These are phyloP conservation scores for Magnusiomyces clavatus DNA, from an alignment of 1,139 yeast genomes.

Conservation along the genomic window DNA sequence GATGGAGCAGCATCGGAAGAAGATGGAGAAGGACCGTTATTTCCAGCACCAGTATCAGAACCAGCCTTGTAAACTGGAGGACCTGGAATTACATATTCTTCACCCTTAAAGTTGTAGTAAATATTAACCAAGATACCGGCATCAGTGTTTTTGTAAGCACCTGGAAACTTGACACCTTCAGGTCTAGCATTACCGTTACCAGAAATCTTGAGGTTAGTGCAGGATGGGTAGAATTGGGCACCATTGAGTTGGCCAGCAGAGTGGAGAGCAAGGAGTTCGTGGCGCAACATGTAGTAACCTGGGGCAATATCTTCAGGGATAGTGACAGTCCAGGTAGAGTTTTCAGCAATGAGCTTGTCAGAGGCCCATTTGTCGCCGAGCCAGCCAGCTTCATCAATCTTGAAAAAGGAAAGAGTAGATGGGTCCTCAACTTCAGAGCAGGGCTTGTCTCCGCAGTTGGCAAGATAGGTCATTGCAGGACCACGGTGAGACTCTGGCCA, in stretches of 20 bases:
- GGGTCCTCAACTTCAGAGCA: slow-evolving; percentile 9
- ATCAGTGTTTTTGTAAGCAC: slow-evolving; percentile 13
- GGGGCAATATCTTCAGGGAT: slow-evolving; percentile 11
- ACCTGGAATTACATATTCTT: slow-evolving; percentile 10
- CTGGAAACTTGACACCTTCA: slow-evolving; percentile 16
- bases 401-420: slow-evolving; percentile 10
- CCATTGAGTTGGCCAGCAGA: slow-evolving; percentile 2
- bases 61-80: slow-evolving; percentile 7
- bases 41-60: background rate
- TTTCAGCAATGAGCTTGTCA: slow-evolving; percentile 10
- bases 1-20: background rate
- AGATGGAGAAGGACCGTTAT: background rate
- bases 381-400: slow-evolving; percentile 14
- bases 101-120: background rate
- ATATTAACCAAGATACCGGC: slow-evolving; percentile 14
- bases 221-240: slow-evolving; percentile 14
- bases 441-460: slow-evolving; percentile 9
- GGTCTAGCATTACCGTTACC: slow-evolving; percentile 14
- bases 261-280: slow-evolving; percentile 13
- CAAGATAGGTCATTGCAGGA: slow-evolving; percentile 14
- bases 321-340: slow-evolving; percentile 13
- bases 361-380: slow-evolving; percentile 9
- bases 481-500: slow-evolving; percentile 13
- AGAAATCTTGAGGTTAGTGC: slow-evolving; percentile 13
- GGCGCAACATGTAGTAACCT: slow-evolving; percentile 13